Evolutionary conservation across 2,329 filamentous ascomycete genomes (phyloP).

Genomic region (Fusarium irregulare): DNA sequence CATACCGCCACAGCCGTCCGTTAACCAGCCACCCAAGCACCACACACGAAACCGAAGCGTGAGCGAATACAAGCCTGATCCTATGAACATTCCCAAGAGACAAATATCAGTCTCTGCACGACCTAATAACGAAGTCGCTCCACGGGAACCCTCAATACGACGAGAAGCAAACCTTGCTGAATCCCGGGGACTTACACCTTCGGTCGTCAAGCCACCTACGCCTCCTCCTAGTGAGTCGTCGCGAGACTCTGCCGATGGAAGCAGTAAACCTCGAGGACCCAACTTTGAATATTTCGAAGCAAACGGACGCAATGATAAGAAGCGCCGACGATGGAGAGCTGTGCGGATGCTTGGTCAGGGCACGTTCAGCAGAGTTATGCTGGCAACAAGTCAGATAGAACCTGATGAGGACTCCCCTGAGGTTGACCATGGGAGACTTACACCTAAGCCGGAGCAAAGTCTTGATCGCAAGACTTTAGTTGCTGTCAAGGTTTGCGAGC

Average conservation of each 20-base stretch:
- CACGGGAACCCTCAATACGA: slow-evolving; percentile 63
- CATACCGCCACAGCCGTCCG: slow-evolving; percentile 51
- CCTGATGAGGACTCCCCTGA: slow-evolving; percentile 59
- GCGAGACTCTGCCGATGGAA: slow-evolving; percentile 55
- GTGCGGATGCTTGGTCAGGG: slow-evolving; percentile 87
- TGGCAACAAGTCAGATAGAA: slow-evolving; percentile 82
- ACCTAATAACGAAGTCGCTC: slow-evolving; percentile 50
- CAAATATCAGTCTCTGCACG: slow-evolving; percentile 79
- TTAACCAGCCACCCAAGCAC: slow-evolving; percentile 28
- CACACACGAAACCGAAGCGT: slow-evolving; percentile 83
- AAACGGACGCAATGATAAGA: slow-evolving; percentile 72
- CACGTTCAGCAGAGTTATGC: slow-evolving; percentile 93
- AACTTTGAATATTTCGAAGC: slow-evolving; percentile 76
- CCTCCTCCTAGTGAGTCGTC: slow-evolving; percentile 84
- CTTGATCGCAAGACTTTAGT: slow-evolving; percentile 83
- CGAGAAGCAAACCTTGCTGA: slow-evolving; percentile 85
- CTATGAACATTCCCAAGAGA: slow-evolving; percentile 74
- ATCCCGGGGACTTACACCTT: slow-evolving; percentile 76
- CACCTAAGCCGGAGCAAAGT: slow-evolving; percentile 47
- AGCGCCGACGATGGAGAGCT: slow-evolving; percentile 81
- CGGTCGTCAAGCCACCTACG: slow-evolving; percentile 75
- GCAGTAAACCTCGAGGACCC: slow-evolving; percentile 56
- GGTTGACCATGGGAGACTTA: slow-evolving; percentile 49
- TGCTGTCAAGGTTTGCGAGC: slow-evolving; percentile 94
- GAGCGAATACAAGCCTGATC: slow-evolving; percentile 87